Base-by-base conservation (phyloP, 1,139 yeast species). In the Yamadazyma pseudoaaseri region DNA sequence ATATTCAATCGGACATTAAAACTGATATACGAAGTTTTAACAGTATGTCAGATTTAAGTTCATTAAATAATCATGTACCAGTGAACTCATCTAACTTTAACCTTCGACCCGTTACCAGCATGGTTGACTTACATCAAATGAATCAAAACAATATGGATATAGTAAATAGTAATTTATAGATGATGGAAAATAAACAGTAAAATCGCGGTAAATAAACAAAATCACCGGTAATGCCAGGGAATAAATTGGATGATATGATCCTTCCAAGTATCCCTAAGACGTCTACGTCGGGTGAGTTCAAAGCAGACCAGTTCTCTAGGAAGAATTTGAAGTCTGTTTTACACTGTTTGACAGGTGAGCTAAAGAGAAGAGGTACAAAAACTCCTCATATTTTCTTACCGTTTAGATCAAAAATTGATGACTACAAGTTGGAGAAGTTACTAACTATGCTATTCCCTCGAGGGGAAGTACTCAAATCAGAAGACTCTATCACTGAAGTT, bases 301-400 rank as follows among this genome's bases (percentile, higher is more conserved):
- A 32, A 6, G 33, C 49, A 6, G 54, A 47, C 24, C 81, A 76
- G 44, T 78, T 82, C 45, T 71, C 81, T 18, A 62, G 90, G 35
- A 79, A 79, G 45, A 79, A 79, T 34, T 69, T 83, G 16, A 79
- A 80, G 51, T 73, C 73, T 23, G 62, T 80, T n/a, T 67, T 84
- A 30, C 92, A 83, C 56, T 47, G 68, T 25, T 73, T 84, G 27
- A 84, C 94, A 0, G 75, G 74, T 8, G 85, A 79, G 40, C 56
- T 84, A 40, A 84, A 84, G 49, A 58, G 56, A 15, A 61, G 72
- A 35, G 81, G 79, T 2, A 60, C 80, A 4, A 74, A 75, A 47
- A 70, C 79, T 1, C 85, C 87, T 8, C 80, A 79, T 39, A 58
- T 84, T 3, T 69, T 83, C 42, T 63, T 84, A 27, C 90, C 92